Evolutionary conservation across 768 basidiomycete genomes (phyloP), one percentile per base, ranked within the genome.

Genomic region (Pisolithus marmoratus): DNA sequence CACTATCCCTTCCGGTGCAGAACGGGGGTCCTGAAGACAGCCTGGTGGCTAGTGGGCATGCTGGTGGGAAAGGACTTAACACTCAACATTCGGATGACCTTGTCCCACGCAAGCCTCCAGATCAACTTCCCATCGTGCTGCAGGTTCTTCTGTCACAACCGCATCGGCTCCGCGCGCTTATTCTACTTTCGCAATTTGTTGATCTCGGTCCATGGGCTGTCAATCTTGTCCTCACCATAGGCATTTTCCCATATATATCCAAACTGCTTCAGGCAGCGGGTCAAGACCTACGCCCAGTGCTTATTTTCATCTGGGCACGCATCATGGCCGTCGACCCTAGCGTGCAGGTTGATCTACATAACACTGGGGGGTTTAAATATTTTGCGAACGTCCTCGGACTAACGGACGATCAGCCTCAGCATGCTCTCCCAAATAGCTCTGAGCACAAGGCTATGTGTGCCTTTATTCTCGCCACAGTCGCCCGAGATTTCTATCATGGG

Each of bases 201-300:
- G 96, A 99, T 65, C 81, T 99, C 7, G 96, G 96, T 0, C 94
- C 96, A 12, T 98, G 96, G 95, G 96, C 96, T 0, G 96, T 98
- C 45, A 89, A 96, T 59, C 82, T 97, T 14, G 94, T 95, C 12
- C 77, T 99, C 34, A 87, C 88, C 6, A 97, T 99, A 60, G 96
- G 96, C 12, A 97, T 98, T 63, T 98, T 97, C 74, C 95, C 96
- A 4, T 99, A 98, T 66, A 97, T 98, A 47, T 90, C 92, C 51
- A 94, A 96, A 62, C 80, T 99, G 5, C 79, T 99, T 7, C 94
- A 96, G 69, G 94, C 95, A 0, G 92, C 94, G 1, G 90, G 94
- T 1, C 85, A 86, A 58, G 95, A 98, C 60, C 79, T 98, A n/a
- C 87, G 93, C 24, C 96, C 96, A 1, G 95, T 98, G 8, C 76